Evolutionary conservation across 495 filamentous ascomycete genomes (phyloP), one percentile per base, ranked within the genome.

Genomic region (Aspergillus campestris): DNA sequence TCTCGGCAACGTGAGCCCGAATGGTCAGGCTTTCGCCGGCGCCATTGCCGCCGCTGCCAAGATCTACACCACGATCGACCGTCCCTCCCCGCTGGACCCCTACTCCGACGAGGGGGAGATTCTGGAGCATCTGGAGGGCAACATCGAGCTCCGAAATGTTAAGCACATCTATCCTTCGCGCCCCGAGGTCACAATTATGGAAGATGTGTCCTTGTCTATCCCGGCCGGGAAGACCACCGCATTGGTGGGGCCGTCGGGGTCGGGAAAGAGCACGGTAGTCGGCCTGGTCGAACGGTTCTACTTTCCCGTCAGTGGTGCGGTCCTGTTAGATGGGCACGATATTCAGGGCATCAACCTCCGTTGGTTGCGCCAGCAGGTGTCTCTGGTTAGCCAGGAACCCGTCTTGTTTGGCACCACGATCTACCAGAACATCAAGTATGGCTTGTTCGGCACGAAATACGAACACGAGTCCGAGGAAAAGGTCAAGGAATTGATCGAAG

Each of bases 151-250:
- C n/a, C 73, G 81, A 51, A 70, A 86, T 48, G 72, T 98, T 58
- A 91, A 85, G 65, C 89, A 94, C 53, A 86, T 95, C 52, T 98
- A 98, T 52, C 92, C 92, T 6, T 95, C 89, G 2, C 77, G 92
- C 31, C 86, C 91, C 0, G 87, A 95, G 52, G 90, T 95, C 15
- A 78, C 80, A 9, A 81, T 97, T 15, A 89, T 97, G 79, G 66
- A 87, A 37, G 79, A 83, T 43, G 85, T 96, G 43, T 86, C 73
- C 42, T 74, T 98, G 9, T 52, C 70, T 0, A 81, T 97, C 44
- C 83, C 85, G 8, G 86, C 92, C 13, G 90, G 90, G 12, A 89
- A 94, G 65, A 86, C 82, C 28, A 88, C 87, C 13, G 89, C 91
- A 7, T 67, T 98, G 12, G 87, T 94, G 14, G 86, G 92, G 10